Evolutionary conservation across 164 flowering plant species (phyloP).

Genomic region (Protea cynaroides): DNA sequence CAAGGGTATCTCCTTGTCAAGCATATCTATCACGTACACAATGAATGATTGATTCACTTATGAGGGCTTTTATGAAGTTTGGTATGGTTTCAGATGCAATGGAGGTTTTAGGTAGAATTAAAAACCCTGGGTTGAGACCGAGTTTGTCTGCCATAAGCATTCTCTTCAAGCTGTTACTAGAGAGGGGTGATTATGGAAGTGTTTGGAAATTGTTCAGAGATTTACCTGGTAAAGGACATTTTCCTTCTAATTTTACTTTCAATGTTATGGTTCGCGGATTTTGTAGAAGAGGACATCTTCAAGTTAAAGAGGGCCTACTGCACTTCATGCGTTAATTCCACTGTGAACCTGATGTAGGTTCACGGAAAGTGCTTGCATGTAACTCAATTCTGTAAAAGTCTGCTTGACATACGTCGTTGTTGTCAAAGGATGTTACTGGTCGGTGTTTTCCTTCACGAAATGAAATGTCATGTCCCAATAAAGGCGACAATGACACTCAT

Average conservation of each 20-base stretch:
- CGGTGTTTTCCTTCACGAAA: no score
- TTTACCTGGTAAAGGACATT: slow-evolving; percentile 63
- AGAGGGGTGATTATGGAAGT: slow-evolving; percentile 54
- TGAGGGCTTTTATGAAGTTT: slow-evolving; percentile 59
- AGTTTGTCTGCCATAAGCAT: slow-evolving; percentile 47
- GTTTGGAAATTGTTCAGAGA: slow-evolving; percentile 76
- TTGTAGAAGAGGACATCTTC: slow-evolving; percentile 55
- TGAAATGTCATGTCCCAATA: no score
- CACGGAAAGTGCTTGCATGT: no score
- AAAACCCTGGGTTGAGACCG: slow-evolving; percentile 44
- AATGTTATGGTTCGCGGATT: slow-evolving; percentile 65
- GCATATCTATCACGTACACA: no score
- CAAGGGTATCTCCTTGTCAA: slow-evolving; percentile 20
- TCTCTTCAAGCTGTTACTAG: slow-evolving; percentile 48
- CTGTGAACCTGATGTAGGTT: slow-evolving; percentile 59
- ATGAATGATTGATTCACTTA: slow-evolving; percentile 58
- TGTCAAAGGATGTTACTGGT: no score
- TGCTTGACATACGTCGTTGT: no score
- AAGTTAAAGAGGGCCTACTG: slow-evolving; percentile 51
- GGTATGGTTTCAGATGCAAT: slow-evolving; percentile 43
- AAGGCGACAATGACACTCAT: no score
- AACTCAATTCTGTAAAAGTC: no score
- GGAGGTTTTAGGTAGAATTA: slow-evolving; percentile 48
- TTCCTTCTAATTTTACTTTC: slow-evolving; percentile 40
- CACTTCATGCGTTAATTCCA: slow-evolving; percentile 56